Evolutionary conservation across 345 rosid species (phyloP), one percentile per base, ranked within the genome.

Genomic region (Durio zibethinus): DNA sequence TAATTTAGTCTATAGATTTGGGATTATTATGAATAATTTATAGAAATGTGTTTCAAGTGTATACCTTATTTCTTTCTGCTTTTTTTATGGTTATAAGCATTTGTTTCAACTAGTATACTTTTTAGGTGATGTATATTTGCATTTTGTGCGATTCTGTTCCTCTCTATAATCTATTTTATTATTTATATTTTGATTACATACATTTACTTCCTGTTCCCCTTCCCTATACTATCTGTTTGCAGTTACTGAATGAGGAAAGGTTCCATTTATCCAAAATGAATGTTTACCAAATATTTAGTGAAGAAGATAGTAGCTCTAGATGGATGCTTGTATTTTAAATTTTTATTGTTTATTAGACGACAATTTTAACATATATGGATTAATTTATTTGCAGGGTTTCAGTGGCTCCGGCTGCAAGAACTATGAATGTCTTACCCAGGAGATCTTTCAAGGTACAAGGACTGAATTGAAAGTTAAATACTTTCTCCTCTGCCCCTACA

Each of bases 381-480:
- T 60, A 25, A 27, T 69, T 81, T 63, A 65, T 76, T 77, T 77
- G 43, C 86, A 88, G 94, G 87, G 78, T 84, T 75, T 84, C 87
- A 48, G 77, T 60, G 42, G 79, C 83, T 76, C 50, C 88, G 43
- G 79, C 72, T 78, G 78, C 76, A 54, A 88, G 78, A 81, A 75
- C 81, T 76, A 77, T 56, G 81, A 80, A 74, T 78, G 40, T 53
- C 72, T 59, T 87, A 65, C 69, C 84, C 56, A 85, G 84, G 85
- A 88, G 76, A 80, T 73, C 82, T 82, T 84, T 74, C 43, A 78
- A 60, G 91, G 94, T 92, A 84, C 53, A 83, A 62, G 80, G 61
- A 42, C 29, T 18, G 60, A 57, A 68, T 10, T 21, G 18, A 79
- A 45, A 50, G 60, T 72, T 33, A 31, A 72, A 18, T 11, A 18